Conservation (phyloP, 345 rosid genomes). For the Populus simonii region DNA sequence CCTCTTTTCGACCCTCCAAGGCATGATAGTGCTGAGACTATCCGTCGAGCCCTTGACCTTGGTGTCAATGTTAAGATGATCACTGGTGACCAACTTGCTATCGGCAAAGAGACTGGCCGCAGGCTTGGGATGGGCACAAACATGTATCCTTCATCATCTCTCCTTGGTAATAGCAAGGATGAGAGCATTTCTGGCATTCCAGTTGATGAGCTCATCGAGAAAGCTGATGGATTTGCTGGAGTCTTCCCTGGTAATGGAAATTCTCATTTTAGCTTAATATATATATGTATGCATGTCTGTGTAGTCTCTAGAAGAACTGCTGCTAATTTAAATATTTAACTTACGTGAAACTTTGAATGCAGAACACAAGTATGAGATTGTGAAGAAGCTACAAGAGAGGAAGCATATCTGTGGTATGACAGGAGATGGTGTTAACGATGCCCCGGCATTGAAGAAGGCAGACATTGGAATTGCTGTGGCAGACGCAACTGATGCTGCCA, state of each 20-base stretch:
- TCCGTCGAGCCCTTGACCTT: constrained; percentile 77
- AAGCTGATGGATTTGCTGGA: constrained; percentile 93
- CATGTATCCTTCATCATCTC: constrained; percentile 88
- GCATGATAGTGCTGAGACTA: constrained; percentile 98
- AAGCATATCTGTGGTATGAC: constrained; percentile 93
- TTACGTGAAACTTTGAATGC: background rate
- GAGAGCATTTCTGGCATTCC: constrained; percentile 60
- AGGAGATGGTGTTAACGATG: constrained; percentile 96
- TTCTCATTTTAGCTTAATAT: background rate
- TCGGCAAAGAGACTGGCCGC: constrained; percentile 93
- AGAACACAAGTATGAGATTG: constrained; percentile 97
- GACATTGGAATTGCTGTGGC: constrained; percentile 96
- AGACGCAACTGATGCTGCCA: constrained; percentile 89
- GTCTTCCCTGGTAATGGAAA: constrained; percentile 77
- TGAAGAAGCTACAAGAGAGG: constrained; percentile 81
- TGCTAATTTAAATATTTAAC: background rate
- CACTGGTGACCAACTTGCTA: constrained; percentile 80
- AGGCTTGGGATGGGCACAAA: constrained; percentile 95
- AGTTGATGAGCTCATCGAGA: constrained; percentile 79
- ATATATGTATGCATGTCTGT: background rate
- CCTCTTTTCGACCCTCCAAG: constrained; percentile 97
- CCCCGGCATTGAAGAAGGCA: constrained; percentile 92
- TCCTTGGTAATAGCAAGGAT: constrained; percentile 75
- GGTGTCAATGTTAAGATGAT: constrained; percentile 99
- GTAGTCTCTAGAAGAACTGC: background rate